phyloP scores from a whole-genome alignment of 495 filamentous ascomycete genomes.

The Opeltia flavorubescens region DNA sequence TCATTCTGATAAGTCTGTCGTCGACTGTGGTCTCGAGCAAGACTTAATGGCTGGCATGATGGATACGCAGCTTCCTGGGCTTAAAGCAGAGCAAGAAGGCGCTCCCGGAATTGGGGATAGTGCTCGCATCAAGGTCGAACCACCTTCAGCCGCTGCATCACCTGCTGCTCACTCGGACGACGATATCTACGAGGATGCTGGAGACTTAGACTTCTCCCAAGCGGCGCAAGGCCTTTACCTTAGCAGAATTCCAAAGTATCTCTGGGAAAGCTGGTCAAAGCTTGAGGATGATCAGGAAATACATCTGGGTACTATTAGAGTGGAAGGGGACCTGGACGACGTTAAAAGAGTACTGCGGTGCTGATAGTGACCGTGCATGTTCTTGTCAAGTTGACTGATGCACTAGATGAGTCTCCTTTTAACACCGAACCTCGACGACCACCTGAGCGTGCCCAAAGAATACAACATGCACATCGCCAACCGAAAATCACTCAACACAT shows the following conservation, averaged over 20 bases:
- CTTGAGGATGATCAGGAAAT: constrained; percentile 47
- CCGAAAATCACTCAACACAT: constrained; percentile 57
- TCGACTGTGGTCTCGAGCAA: too few species aligned
- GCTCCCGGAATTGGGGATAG: not conserved
- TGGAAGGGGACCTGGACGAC: constrained; percentile 40
- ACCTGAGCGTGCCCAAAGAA: constrained; percentile 61
- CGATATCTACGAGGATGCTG: constrained; percentile 75
- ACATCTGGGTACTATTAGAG: constrained; percentile 62
- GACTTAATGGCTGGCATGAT: not conserved
- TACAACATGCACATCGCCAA: constrained; percentile 62
- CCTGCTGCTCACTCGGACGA: constrained; percentile 53
- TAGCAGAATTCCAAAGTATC: constrained; percentile 57
- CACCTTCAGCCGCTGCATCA: constrained; percentile 41
- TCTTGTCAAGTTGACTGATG: not conserved
- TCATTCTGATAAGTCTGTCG: too few species aligned
- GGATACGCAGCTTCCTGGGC: not conserved
- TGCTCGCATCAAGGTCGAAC: constrained; percentile 49
- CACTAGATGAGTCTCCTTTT: constrained; percentile 21
- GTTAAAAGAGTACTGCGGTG: constrained; percentile 36
- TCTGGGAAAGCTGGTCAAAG: constrained; percentile 56
- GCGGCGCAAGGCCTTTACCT: constrained; percentile 49
- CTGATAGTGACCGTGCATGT: not conserved
- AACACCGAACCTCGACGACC: constrained; percentile 33
- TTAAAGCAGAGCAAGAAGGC: not conserved
- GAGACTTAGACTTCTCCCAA: constrained; percentile 64